Evolutionary conservation across 768 basidiomycete species (phyloP).

Genomic region (Leccinum sublutescens): DNA sequence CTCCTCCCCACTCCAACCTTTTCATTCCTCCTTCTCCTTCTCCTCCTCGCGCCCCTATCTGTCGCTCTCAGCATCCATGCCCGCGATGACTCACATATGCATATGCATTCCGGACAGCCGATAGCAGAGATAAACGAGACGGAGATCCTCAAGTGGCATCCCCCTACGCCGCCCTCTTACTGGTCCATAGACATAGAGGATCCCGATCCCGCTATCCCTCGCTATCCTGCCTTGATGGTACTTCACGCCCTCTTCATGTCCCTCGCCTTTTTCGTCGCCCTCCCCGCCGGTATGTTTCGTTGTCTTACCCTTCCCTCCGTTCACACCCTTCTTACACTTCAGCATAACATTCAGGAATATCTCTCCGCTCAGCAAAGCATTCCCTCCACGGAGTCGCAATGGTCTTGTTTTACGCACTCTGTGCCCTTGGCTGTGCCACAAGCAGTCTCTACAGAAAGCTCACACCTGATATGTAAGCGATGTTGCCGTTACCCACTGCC

Average conservation of each 20-base stretch:
- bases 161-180: constrained; percentile 76
- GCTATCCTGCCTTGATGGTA: constrained; percentile 69
- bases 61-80: constrained; percentile 1
- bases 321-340: neutral
- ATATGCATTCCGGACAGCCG: constrained; percentile 49
- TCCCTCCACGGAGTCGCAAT: constrained; percentile 57
- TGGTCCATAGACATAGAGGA: constrained; percentile 76
- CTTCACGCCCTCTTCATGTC: constrained; percentile 73
- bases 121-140: constrained; percentile 74
- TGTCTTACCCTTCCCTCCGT: neutral
- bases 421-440: constrained; percentile 61
- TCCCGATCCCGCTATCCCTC: constrained; percentile 38
- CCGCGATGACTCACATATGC: constrained; percentile 41
- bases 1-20: neutral
- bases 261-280: constrained; percentile 76
- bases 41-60: constrained; percentile 18
- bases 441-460: constrained; percentile 72
- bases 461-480: constrained; percentile 76
- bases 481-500: constrained; percentile 18
- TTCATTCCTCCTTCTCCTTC: neutral
- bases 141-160: constrained; percentile 60
- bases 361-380: constrained; percentile 75
- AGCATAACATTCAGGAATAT: constrained; percentile 54
- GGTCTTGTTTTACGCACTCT: constrained; percentile 60
- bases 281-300: constrained; percentile 67